A percentile compares a stretch with the other conserved stretches of the same genome.
These are phyloP conservation scores for Cyclotella baltica DNA, from an alignment of 108 stramenopile genomes.

Conservation along the genomic window DNA sequence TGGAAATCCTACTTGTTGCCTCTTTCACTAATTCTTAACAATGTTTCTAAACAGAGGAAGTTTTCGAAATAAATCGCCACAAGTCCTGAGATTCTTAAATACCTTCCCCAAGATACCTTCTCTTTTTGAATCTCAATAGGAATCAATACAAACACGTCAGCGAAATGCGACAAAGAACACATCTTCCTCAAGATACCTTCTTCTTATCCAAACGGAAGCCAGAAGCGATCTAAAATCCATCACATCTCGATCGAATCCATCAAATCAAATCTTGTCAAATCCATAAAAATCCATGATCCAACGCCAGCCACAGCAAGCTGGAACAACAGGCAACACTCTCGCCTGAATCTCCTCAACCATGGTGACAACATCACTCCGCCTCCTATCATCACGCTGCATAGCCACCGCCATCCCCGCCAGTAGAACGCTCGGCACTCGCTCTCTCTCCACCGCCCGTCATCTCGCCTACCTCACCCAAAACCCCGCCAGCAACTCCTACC, in stretches of 20 bases:
- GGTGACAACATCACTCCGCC: slow-evolving; percentile 13
- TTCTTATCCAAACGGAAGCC: neutral
- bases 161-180: no score
- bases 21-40: no score
- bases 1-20: no score
- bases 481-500: neutral
- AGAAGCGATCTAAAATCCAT: neutral
- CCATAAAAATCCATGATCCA: no score
- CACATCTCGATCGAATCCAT: no score
- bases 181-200: neutral
- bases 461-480: slow-evolving; percentile 12
- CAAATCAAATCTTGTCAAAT: no score
- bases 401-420: neutral
- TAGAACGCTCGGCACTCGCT: neutral
- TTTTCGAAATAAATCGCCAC: no score
- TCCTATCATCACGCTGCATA: slow-evolving; percentile 19
- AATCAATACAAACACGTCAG: neutral
- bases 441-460: neutral
- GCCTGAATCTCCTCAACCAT: slow-evolving; percentile 13
- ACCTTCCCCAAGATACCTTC: neutral
- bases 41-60: no score
- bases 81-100: neutral
- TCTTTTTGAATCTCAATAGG: neutral
- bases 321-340: neutral
- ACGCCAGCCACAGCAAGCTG: no score